Evolutionary conservation across 352 stramenopile genomes (phyloP).

Genomic region (Phytopythium vexans): DNA sequence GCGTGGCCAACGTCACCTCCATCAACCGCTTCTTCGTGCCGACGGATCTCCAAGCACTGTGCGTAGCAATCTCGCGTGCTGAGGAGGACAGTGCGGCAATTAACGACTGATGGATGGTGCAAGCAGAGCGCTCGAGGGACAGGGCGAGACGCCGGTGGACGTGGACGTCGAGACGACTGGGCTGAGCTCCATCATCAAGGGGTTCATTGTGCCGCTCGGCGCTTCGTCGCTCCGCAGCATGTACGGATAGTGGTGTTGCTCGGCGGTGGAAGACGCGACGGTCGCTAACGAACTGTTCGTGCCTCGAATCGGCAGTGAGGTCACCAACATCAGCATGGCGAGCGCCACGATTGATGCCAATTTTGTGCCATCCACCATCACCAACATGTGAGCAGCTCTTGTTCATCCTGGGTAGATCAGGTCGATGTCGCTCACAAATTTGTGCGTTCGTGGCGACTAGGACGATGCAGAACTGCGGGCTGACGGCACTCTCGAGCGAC

Average conservation of each 20-base stretch:
- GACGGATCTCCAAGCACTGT: constrained; percentile 3
- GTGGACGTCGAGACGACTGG: constrained; percentile 2
- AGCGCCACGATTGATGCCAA: constrained; percentile 1
- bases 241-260: background rate
- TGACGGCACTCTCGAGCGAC: constrained; percentile 9
- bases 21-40: constrained; percentile 9
- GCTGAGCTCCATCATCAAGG: constrained; percentile 1
- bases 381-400: constrained; percentile 7
- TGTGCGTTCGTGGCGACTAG: constrained; percentile 1
- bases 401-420: background rate
- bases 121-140: background rate
- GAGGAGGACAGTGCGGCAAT: background rate
- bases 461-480: constrained; percentile 19
- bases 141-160: constrained; percentile 1
- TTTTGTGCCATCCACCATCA: constrained; percentile 4
- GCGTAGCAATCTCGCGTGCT: background rate
- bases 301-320: background rate
- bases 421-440: background rate
- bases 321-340: constrained; percentile 7
- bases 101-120: background rate
- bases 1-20: background rate
- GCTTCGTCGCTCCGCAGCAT: constrained; percentile 1
- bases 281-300: background rate
- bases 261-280: background rate
- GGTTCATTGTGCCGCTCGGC: constrained; percentile 4